Evolutionary conservation across 345 rosid genomes (phyloP), one percentile per base, ranked within the genome.

Genomic region (Moricandia moricandioides): DNA sequence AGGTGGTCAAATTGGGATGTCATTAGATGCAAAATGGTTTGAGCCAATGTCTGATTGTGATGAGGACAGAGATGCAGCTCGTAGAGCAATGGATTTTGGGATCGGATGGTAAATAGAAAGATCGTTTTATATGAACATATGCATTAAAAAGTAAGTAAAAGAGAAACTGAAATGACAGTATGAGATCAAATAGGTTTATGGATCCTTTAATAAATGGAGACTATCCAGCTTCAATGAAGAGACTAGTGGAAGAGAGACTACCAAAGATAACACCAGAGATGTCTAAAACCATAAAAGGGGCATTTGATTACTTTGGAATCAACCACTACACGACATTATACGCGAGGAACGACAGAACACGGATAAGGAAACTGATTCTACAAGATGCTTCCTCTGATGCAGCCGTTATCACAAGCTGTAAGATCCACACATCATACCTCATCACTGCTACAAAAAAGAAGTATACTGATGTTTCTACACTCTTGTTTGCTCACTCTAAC

Each of bases 291-390:
- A 34, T 94, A 18, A 69, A 30, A 62, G 87, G 88, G 4, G 81
- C 91, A 14, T 69, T 86, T 56, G 96, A 94, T 71, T 94, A 79
- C 69, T 39, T 88, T n/a, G 96, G 98, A 70, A 72, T 94, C 78
- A 94, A 94, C 78, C 97, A 91, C 57, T 94, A 94, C 75, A 94
- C 97, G 8, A 74, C 97, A 47, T 77, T 87, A 33, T 94, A 90
- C 37, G 86, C 83, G 11, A 80, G 91, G 11, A 88, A 94, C 21
- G 97, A 94, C 83, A 82, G 92, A 80, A 83, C 75, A 47, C 77
- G 63, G 37, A 88, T 90, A 62, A 84, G 85, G 78, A 91, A 94
- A 82, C 84, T 86, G 37, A 87, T 94, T 77, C 74, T 94, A 29
- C 89, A 82, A 74, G 98, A 94, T 71, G 98, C 98, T 75, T 85